Evolutionary conservation across 192 early-diverging fungal genomes (phyloP), one percentile per base, ranked within the genome.

Genomic region (Backusella westeae): DNA sequence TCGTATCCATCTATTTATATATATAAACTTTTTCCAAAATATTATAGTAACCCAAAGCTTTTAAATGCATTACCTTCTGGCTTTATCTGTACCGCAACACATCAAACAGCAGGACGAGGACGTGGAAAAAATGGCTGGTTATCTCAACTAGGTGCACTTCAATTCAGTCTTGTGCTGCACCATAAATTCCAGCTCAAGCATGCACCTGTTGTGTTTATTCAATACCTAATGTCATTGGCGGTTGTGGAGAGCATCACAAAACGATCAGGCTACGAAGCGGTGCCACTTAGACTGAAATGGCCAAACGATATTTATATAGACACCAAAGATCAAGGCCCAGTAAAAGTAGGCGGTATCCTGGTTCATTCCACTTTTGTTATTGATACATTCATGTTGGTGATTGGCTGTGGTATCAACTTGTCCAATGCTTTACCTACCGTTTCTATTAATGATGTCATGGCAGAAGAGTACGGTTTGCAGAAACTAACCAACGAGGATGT

Each of bases 41-140:
- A 26, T 34, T 34, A 52, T 68, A 89, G 83, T 42, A 97, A 99
- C 81, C 81, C 87, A 32, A 82, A 78, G 38, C 83, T 98, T 46
- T 84, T 89, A 14, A 76, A 88, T 65, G 76, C 78, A 14, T 69
- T 97, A 26, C 96, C 95, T 12, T 82, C 83, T n/a, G 98, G 98
- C 6, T 86, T 96, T 14, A 92, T 95, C n/a, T 93, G 87, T 73
- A 86, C 94, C 32, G 94, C 93, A 0, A 88, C 93, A 2, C 83
- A 92, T 52, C 98, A 99, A 84, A 80, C 91, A 6, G 85, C 91
- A 21, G 96, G 96, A 14, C 90, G 95, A 46, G 82, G 94, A 29
- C 92, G 98, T 29, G 98, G 98, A 5, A 85, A 89, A 34, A 99
- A 99, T 78, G 88, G 93, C 2, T 99, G 98, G 98, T 91, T 99